These are phyloP conservation scores for Trichoderma cornu-damae DNA, from an alignment of 2,329 filamentous ascomycete species.

Conservation along the genomic window DNA sequence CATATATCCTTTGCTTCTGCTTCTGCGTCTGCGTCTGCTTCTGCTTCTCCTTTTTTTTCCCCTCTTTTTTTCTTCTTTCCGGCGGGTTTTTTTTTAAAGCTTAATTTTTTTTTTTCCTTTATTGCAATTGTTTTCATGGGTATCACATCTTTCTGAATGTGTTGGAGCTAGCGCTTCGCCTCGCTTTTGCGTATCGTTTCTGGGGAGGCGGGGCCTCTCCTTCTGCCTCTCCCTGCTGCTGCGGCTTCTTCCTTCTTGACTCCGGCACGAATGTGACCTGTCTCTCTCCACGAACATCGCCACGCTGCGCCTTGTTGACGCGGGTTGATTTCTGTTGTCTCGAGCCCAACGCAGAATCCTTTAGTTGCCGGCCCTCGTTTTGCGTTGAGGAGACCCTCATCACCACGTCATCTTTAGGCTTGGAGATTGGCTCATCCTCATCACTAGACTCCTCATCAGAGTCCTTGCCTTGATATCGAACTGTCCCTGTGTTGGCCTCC, in stretches of 20 bases:
- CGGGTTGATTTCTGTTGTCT: constrained; percentile 49
- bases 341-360: constrained; percentile 53
- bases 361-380: constrained; percentile 51
- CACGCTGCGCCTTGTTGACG: constrained; percentile 39
- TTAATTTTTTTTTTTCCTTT: constrained; percentile 3
- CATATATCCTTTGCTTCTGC: constrained; percentile 15
- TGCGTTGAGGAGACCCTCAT: constrained; percentile 69
- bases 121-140: constrained; percentile 24
- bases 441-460: constrained; percentile 43
- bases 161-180: constrained; percentile 71
- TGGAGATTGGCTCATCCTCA: constrained; percentile 28
- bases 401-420: constrained; percentile 39
- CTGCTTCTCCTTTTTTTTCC: too few species aligned
- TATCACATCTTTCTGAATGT: constrained; percentile 61
- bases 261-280: constrained; percentile 69
- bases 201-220: constrained; percentile 30
- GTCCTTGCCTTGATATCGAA: constrained; percentile 36
- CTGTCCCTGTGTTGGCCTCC: constrained; percentile 33
- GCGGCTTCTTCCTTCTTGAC: constrained; percentile 42
- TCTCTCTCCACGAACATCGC: constrained; percentile 56
- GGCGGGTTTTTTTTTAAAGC: too few species aligned
- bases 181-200: constrained; percentile 37
- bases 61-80: too few species aligned
- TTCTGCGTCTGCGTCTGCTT: too few species aligned
- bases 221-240: constrained; percentile 33